Evolutionary conservation across 192 early-diverging fungal species (phyloP).

Genomic region (Thoreauomyces humboldtii): DNA sequence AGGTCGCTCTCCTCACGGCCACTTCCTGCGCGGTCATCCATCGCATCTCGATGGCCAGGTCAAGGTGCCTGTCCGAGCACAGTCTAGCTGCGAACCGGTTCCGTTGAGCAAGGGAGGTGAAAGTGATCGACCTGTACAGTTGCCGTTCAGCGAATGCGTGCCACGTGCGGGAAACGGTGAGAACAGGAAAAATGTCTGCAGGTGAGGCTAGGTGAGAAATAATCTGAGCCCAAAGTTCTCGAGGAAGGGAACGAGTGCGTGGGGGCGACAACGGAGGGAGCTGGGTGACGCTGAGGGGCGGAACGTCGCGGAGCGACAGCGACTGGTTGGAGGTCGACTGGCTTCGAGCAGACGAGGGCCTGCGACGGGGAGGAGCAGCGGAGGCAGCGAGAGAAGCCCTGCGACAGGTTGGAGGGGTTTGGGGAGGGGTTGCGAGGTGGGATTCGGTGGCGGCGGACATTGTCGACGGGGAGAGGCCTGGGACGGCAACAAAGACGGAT

Average conservation of each 20-base stretch:
- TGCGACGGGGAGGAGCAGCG: not conserved
- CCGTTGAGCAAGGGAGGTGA: constrained; percentile 17
- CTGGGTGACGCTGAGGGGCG: not conserved
- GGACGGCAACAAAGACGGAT: not conserved
- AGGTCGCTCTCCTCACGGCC: too few relatives aligned
- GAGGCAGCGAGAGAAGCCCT: not conserved
- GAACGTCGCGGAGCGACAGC: not conserved
- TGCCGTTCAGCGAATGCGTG: constrained; percentile 8
- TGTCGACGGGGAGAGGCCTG: not conserved
- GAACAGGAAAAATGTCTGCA: constrained; percentile 11
- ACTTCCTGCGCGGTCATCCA: too few relatives aligned
- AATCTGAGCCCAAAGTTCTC: not conserved
- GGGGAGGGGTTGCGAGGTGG: constrained; percentile 5
- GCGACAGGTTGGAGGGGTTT: not conserved
- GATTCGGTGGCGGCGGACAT: not conserved
- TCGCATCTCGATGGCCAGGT: constrained; percentile 11
- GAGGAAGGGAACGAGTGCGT: not conserved
- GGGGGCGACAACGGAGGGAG: not conserved
- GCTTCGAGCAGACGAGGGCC: too few relatives aligned
- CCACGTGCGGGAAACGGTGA: constrained; percentile 18
- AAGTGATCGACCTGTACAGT: constrained; percentile 15
- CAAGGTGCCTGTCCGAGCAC: not conserved
- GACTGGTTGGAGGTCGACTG: not conserved
- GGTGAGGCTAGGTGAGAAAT: not conserved
- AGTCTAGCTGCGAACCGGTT: constrained; percentile 18